Percentiles rank a stretch among this genome's conserved stretches.
phyloP scores from a whole-genome alignment of 75 land plant species.

The Selaginella moellendorffii region DNA sequence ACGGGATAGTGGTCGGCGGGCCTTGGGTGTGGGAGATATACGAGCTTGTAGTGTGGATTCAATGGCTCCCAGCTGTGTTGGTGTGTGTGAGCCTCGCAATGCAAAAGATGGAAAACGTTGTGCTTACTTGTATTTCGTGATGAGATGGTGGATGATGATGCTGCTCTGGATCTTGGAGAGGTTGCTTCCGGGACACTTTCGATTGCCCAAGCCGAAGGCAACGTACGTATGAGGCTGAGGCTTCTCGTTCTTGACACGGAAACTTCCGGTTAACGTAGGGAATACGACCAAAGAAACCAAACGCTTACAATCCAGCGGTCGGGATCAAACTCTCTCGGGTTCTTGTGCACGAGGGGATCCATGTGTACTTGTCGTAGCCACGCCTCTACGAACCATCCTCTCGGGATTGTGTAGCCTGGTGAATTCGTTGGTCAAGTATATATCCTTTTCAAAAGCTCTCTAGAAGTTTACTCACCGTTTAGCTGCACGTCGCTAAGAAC shows the following conservation, averaged over 20 bases:
- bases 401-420: conserved; percentile 67
- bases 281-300: neutral
- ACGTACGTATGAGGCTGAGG: conserved; percentile 45
- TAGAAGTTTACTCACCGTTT: conserved; percentile 21
- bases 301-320: conserved; percentile 70
- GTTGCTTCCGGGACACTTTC: conserved; percentile 75
- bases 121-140: conserved; percentile 47
- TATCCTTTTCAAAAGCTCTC: neutral
- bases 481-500: conserved; percentile 31
- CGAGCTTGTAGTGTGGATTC: conserved; percentile 24
- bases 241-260: conserved; percentile 19
- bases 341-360: conserved; percentile 45
- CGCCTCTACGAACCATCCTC: conserved; percentile 57
- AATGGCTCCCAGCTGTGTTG: conserved; percentile 29
- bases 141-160: conserved; percentile 49
- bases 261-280: neutral
- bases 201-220: conserved; percentile 65
- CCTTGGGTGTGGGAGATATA: conserved; percentile 56
- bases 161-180: conserved; percentile 56
- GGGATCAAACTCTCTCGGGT: conserved; percentile 58
- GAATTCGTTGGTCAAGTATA: neutral
- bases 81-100: no score
- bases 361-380: conserved; percentile 66
- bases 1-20: conserved; percentile 55
- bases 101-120: neutral